Base-by-base conservation (phyloP, 441 rosid species). In the Eutrema salsugineum region DNA sequence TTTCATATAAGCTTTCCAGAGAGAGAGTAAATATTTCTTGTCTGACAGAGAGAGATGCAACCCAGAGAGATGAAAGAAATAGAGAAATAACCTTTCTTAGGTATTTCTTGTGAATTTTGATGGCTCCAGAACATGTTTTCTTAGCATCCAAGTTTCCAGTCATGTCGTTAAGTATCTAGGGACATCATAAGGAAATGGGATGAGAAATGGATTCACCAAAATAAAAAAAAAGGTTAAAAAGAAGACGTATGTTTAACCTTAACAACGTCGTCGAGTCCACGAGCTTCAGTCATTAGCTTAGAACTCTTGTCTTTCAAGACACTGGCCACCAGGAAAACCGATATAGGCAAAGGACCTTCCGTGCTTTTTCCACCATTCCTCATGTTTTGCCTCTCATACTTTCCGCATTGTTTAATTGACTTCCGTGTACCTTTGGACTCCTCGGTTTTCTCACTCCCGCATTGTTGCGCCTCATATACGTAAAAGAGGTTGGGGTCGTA, bases 201-300 rank as follows among this genome's bases (percentile, higher is more conserved):
- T 35, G 11, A 66, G 44, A 8, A 49, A 43, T 44, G 42, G 42
- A 73, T 8, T 35, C 59, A 48, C 32, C 27, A 48, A 10, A 49
- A 16, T 17, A 6, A 35, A 24, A 63, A 32, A 63, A 32, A n/a
- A n/a, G n/a, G 50, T 55, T 58, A 22, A 7, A 36, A 54, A 24
- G 58, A 61, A 42, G 55, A 27, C 15, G 38, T 11, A 68, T 82
- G 61, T 44, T 28, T 9, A 59, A 90, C 99, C 96, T 89, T 91
- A 76, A 95, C 91, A 27, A 95, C 94, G 64, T 95, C 99, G 38
- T 95, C 99, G n/a, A 95, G 88, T 73, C 98, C 98, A 1, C 89
- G 87, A 71, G 99, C 98, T 83, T 94, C 96, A 17, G 78, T 80
- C 79, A 85, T 70, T 53, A 92, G 86, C 82, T 75, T 87, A 35